Percentiles rank a stretch among this genome's conserved stretches.
Evolutionary conservation across 2,329 filamentous ascomycete genomes (phyloP).

Genomic region (Microcyclosporella mali): DNA sequence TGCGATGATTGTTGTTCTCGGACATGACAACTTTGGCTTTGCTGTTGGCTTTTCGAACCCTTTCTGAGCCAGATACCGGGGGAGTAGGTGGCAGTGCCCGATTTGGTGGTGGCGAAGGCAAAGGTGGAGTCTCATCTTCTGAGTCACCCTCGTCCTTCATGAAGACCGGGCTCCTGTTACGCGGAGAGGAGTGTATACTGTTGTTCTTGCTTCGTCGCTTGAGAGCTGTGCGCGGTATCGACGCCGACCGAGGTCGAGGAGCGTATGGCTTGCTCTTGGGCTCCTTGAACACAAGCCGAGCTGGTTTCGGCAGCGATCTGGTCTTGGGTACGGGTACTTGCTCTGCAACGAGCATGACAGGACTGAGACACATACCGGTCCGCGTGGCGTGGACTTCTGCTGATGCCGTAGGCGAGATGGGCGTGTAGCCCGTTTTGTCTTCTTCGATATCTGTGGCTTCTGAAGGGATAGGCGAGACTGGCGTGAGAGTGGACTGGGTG

Average conservation of each 20-base stretch:
- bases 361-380: conserved; percentile 21
- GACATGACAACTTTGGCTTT: conserved; percentile 3
- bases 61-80: conserved; percentile 27
- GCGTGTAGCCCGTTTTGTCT: conserved; percentile 22
- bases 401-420: conserved; percentile 21
- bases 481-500: conserved; percentile 24
- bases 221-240: conserved; percentile 19
- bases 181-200: conserved; percentile 14
- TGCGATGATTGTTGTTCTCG: conserved; percentile 4
- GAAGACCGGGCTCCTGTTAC: conserved; percentile 11
- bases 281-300: conserved; percentile 26
- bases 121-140: conserved; percentile 23
- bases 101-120: conserved; percentile 31
- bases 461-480: conserved; percentile 26
- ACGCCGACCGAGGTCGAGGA: conserved; percentile 29
- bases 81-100: conserved; percentile 31
- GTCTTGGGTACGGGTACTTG: conserved; percentile 27
- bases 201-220: conserved; percentile 21
- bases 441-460: conserved; percentile 15
- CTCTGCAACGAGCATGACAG: conserved; percentile 33
- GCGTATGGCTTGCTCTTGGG: conserved; percentile 23
- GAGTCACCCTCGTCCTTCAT: neutral
- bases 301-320: conserved; percentile 22
- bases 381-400: conserved; percentile 10
- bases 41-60: conserved; percentile 12